phyloP scores from a whole-genome alignment of 306 rosid species.

The Urtica urens region DNA sequence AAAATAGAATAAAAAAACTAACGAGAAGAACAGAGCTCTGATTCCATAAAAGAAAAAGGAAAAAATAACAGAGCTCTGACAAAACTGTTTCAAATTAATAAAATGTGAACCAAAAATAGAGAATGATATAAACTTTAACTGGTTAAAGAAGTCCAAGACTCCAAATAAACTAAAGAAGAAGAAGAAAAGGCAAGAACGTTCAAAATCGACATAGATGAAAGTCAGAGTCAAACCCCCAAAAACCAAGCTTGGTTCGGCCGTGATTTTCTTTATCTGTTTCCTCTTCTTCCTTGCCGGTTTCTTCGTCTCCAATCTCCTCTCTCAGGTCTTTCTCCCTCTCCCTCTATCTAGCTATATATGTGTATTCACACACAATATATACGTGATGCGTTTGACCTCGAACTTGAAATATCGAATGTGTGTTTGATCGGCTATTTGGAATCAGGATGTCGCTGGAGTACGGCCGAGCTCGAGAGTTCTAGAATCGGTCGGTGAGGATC shows the following conservation, averaged over 20 bases:
- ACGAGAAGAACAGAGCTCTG: no score
- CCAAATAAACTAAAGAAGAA: no score
- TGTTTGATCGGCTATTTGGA: neutral
- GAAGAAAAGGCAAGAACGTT: neutral
- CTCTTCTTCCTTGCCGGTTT: constrained; percentile 4
- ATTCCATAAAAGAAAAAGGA: no score
- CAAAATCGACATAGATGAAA: constrained; percentile 2
- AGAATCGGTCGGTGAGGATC: constrained; percentile 3
- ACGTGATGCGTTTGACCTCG: no score
- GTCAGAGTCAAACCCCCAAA: constrained; percentile 2
- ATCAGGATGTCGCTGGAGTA: constrained; percentile 8
- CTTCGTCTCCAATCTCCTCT: constrained; percentile 6
- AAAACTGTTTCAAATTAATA: neutral
- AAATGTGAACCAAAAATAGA: neutral
- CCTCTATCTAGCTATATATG: neutral
- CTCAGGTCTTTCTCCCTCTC: neutral
- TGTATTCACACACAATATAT: neutral
- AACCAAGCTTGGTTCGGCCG: constrained; percentile 5
- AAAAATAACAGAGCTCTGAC: no score
- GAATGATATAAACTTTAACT: no score
- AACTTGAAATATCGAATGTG: neutral
- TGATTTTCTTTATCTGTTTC: neutral
- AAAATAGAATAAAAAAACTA: neutral
- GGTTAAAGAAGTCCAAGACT: neutral
- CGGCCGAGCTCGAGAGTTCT: constrained; percentile 12